Percentiles rank a stretch among this genome's conserved stretches.
These are phyloP conservation scores for Pistacia atlantica DNA, from an alignment of 345 rosid genomes.

Conservation along the genomic window DNA sequence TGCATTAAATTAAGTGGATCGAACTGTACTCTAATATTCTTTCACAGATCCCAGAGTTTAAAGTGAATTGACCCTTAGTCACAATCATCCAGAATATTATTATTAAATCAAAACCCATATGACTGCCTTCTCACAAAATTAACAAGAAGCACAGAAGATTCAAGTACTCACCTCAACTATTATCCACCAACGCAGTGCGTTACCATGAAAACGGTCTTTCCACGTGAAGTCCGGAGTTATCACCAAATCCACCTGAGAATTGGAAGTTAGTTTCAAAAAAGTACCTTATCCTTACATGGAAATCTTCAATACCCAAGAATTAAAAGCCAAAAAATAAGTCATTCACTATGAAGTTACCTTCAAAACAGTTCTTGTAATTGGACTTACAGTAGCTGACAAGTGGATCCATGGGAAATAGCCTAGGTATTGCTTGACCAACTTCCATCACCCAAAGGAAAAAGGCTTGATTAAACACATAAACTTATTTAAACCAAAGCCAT, in stretches of 20 bases:
- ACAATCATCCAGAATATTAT: constrained; percentile 5
- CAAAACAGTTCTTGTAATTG: constrained; percentile 96
- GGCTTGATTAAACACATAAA: constrained; percentile 1
- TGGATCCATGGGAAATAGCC: constrained; percentile 86
- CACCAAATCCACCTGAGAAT: constrained; percentile 77
- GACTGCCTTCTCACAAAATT: not conserved
- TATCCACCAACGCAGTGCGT: constrained; percentile 95
- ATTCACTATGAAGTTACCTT: constrained; percentile 52
- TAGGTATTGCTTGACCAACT: constrained; percentile 90
- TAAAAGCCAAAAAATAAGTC: not conserved
- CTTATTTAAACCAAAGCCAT: not conserved
- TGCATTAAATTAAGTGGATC: not conserved
- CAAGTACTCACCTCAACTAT: constrained; percentile 73
- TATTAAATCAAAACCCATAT: not conserved
- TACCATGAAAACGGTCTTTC: constrained; percentile 96
- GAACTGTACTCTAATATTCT: not conserved
- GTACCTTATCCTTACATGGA: not conserved
- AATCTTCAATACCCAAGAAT: constrained; percentile 5
- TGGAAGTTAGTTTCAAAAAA: constrained; percentile 13
- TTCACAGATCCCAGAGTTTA: constrained; percentile 1
- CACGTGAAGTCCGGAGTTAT: constrained; percentile 82
- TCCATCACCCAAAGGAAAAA: constrained; percentile 22
- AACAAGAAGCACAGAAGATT: constrained; percentile 13
- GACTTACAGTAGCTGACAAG: constrained; percentile 84
- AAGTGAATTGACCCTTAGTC: not conserved